Percentiles rank a stretch among this genome's conserved stretches.
These are phyloP conservation scores for Eleusine coracana DNA, from an alignment of 176 grass and related monocot genomes.

Conservation along the genomic window DNA sequence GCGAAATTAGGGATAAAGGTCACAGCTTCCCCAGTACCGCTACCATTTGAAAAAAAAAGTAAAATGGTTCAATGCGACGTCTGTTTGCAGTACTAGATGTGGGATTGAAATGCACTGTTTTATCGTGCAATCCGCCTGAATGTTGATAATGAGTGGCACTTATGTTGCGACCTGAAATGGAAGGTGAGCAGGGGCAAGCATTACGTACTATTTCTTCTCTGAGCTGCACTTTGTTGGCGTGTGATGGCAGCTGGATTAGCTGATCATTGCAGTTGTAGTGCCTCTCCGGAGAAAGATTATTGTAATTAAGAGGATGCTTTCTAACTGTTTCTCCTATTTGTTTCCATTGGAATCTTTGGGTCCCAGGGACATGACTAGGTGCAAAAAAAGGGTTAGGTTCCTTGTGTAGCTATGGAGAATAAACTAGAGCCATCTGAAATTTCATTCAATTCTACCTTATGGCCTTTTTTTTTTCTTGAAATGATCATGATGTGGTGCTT, in stretches of 20 bases:
- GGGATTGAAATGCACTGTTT: conserved; percentile 59
- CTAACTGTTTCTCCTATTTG: conserved; percentile 28
- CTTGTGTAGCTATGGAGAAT: conserved; percentile 45
- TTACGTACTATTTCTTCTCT: conserved; percentile 10
- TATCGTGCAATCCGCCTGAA: conserved; percentile 42
- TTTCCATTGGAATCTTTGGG: conserved; percentile 38
- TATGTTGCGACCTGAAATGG: conserved; percentile 24
- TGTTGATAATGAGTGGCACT: conserved; percentile 29
- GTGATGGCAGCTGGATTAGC: conserved; percentile 33
- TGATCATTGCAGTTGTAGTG: conserved; percentile 21
- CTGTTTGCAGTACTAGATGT: conserved; percentile 38
- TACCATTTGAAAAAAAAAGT: conserved; percentile 17
- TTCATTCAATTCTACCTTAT: conserved; percentile 34
- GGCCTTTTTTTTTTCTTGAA: not conserved
- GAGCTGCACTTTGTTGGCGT: conserved; percentile 7
- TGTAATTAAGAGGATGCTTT: conserved; percentile 55
- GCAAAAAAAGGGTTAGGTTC: conserved; percentile 16
- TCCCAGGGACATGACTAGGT: conserved; percentile 24
- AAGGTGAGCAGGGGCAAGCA: conserved; percentile 11
- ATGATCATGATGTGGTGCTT: not conserved
- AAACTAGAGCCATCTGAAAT: conserved; percentile 45
- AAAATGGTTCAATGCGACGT: conserved; percentile 19
- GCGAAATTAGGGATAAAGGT: conserved; percentile 55
- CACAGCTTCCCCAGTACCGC: not conserved
- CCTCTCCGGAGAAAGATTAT: conserved; percentile 38